These are phyloP conservation scores for Paraphysoderma sedebokerense DNA, from an alignment of 371 early-diverging fungal species.

Conservation along the genomic window DNA sequence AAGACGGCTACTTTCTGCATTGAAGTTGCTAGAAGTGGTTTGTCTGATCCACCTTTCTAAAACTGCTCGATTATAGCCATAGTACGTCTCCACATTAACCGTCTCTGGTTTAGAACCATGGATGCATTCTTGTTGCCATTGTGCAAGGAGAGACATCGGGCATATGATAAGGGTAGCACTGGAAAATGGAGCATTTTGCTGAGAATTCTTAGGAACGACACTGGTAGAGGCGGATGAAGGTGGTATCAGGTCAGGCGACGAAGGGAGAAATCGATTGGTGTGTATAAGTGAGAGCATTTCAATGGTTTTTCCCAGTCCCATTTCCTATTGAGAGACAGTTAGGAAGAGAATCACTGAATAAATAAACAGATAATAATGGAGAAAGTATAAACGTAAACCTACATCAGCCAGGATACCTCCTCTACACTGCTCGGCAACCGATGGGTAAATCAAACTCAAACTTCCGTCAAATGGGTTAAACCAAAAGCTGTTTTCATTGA, in stretches of 20 bases:
- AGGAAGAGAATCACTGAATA: neutral
- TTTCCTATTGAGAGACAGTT: conserved; percentile 22
- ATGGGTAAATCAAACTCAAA: conserved; percentile 31
- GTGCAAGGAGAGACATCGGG: conserved; percentile 47
- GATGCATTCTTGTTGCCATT: conserved; percentile 50
- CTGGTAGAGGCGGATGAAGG: too few relatives aligned
- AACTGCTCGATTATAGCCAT: conserved; percentile 28
- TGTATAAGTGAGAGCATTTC: conserved; percentile 61
- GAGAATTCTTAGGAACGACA: too few relatives aligned
- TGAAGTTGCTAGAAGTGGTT: too few relatives aligned
- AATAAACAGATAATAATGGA: neutral
- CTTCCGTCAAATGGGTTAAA: conserved; percentile 45
- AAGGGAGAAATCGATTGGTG: conserved; percentile 26
- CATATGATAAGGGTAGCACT: conserved; percentile 39
- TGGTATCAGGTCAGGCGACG: too few relatives aligned
- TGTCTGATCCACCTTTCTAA: too few relatives aligned
- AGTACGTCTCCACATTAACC: conserved; percentile 29
- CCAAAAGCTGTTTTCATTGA: conserved; percentile 20
- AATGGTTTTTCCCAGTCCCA: conserved; percentile 83
- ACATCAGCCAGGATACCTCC: conserved; percentile 59
- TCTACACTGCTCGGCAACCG: conserved; percentile 24
- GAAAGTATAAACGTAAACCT: neutral
- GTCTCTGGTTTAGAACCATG: conserved; percentile 24
- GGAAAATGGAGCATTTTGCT: conserved; percentile 2
- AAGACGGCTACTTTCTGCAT: conserved; percentile 14